phyloP scores from a whole-genome alignment of 1,284 basidiomycete genomes.

The Ganoderma boninense region DNA sequence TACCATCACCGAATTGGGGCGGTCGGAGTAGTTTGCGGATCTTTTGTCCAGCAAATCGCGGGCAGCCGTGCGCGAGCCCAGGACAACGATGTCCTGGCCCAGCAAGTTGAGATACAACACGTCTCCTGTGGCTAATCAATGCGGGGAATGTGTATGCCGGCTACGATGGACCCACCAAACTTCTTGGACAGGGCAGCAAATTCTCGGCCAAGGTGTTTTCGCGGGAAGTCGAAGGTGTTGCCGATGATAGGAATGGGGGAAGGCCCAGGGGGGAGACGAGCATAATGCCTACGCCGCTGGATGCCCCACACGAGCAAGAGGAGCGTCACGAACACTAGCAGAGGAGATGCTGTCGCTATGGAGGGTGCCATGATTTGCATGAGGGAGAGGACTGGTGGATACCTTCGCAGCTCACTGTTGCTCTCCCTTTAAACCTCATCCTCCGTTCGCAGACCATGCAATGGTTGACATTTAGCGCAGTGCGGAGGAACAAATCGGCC shows the following conservation, averaged over 20 bases:
- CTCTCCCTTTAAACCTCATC: not conserved
- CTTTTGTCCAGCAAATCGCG: constrained; percentile 72
- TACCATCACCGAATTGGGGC: constrained; percentile 49
- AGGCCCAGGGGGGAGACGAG: constrained; percentile 11
- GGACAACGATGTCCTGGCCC: constrained; percentile 65
- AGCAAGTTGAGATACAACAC: constrained; percentile 65
- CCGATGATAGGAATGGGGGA: constrained; percentile 2
- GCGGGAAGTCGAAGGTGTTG: constrained; percentile 10
- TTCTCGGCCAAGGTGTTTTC: constrained; percentile 10
- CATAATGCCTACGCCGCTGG: not conserved
- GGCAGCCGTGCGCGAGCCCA: constrained; percentile 63
- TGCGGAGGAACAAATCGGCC: no score
- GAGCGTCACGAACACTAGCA: not conserved
- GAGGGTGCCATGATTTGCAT: not conserved
- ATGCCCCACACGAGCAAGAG: not conserved
- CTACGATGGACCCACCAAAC: not conserved
- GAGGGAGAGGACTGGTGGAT: not conserved
- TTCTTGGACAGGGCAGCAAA: not conserved
- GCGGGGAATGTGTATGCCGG: no score
- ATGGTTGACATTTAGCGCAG: no score
- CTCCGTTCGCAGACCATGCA: not conserved
- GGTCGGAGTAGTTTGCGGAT: constrained; percentile 71
- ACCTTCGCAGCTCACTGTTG: no score
- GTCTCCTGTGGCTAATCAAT: no score
- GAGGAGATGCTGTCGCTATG: not conserved